These are phyloP conservation scores for Lichtheimia ramosa DNA, from an alignment of 371 early-diverging fungal genomes.

Conservation along the genomic window DNA sequence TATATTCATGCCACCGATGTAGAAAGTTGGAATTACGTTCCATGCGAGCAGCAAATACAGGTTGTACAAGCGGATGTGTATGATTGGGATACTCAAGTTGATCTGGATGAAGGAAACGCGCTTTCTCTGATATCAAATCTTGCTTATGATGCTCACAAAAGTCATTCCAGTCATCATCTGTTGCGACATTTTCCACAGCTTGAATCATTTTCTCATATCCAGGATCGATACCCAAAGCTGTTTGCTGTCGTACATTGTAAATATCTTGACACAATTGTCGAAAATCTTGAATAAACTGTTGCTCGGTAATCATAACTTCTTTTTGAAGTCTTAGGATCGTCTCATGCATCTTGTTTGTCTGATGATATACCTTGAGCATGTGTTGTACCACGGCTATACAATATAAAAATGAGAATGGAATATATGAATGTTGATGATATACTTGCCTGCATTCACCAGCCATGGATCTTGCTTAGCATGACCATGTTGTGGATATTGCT, in stretches of 20 bases:
- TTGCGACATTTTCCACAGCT: conserved; percentile 14
- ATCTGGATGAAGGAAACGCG: conserved; percentile 37
- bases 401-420: not conserved
- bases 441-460: conserved; percentile 41
- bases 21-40: conserved; percentile 34
- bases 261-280: conserved; percentile 31
- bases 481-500: conserved; percentile 37
- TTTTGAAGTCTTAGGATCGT: conserved; percentile 42
- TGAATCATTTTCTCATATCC: conserved; percentile 20
- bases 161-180: conserved; percentile 32
- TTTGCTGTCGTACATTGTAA: conserved; percentile 21
- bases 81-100: conserved; percentile 38
- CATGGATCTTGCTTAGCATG: conserved; percentile 37
- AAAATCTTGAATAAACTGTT: conserved; percentile 33
- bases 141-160: conserved; percentile 25
- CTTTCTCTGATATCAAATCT: conserved; percentile 34
- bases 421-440: not conserved
- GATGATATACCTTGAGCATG: conserved; percentile 40
- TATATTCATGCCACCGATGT: conserved; percentile 40
- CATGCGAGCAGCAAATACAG: conserved; percentile 43
- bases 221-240: conserved; percentile 23
- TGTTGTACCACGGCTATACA: conserved; percentile 35
- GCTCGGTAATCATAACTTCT: conserved; percentile 32
- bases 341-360: conserved; percentile 47
- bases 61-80: conserved; percentile 36